Conservation (phyloP, 2,329 filamentous ascomycete species). For the Trichoderma hamatum region DNA sequence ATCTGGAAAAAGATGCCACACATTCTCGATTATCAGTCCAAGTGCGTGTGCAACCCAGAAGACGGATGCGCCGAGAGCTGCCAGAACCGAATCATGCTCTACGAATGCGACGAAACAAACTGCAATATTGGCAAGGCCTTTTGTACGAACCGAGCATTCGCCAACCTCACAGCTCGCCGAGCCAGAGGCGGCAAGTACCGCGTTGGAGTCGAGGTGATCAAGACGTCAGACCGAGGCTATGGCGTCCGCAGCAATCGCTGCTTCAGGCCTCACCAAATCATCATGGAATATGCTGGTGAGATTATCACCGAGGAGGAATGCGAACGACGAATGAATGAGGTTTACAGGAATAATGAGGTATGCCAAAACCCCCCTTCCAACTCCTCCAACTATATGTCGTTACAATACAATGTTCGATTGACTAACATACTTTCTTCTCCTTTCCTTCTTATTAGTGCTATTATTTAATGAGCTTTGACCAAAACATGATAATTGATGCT, state of each 20-base stretch:
- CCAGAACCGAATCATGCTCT: conserved; percentile 95
- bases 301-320: conserved; percentile 96
- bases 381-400: neutral
- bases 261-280: conserved; percentile 89
- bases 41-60: conserved; percentile 76
- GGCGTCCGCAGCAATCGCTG: conserved; percentile 88
- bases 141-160: conserved; percentile 88
- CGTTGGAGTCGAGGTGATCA: conserved; percentile 92
- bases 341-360: conserved; percentile 93
- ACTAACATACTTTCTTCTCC: neutral
- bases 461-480: conserved; percentile 97
- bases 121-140: conserved; percentile 74
- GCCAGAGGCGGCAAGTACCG: conserved; percentile 83
- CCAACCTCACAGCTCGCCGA: conserved; percentile 72
- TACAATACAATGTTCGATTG: neutral
- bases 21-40: conserved; percentile 72
- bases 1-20: conserved; percentile 81
- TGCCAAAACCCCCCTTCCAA: conserved; percentile 34
- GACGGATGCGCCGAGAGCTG: conserved; percentile 87
- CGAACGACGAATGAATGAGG: conserved; percentile 87
- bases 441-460: conserved; percentile 73
- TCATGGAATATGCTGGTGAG: conserved; percentile 97
- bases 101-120: conserved; percentile 91
- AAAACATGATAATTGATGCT: conserved; percentile 98
- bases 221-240: conserved; percentile 85